Percentiles rank a stretch among this genome's conserved stretches.
phyloP scores from a whole-genome alignment of 2,329 filamentous ascomycete genomes.

The Trichoderma oligosporum region DNA sequence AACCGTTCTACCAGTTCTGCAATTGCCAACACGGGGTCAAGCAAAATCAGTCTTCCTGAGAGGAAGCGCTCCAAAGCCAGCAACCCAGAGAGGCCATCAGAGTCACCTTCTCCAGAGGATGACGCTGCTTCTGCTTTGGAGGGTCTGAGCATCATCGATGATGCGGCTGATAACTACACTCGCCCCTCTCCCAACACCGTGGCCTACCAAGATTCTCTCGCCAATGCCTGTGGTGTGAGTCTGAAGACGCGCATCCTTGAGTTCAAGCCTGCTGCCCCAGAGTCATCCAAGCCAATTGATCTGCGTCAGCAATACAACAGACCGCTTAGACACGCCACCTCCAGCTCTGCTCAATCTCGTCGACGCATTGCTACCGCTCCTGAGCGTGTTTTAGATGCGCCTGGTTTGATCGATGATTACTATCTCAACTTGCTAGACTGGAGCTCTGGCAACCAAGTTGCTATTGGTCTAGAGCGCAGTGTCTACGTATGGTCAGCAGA shows the following conservation, averaged over 20 bases:
- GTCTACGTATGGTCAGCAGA: slow-evolving; percentile 99
- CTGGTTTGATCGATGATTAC: slow-evolving; percentile 95
- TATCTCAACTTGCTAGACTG: slow-evolving; percentile 98
- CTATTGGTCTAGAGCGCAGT: slow-evolving; percentile 92
- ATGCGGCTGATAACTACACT: slow-evolving; percentile 64
- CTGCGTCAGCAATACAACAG: slow-evolving; percentile 97
- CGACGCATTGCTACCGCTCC: slow-evolving; percentile 91
- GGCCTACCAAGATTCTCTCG: slow-evolving; percentile 88
- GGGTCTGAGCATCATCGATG: slow-evolving; percentile 68
- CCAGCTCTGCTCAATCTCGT: slow-evolving; percentile 78
- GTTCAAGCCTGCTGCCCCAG: slow-evolving; percentile 97
- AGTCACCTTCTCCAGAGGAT: slow-evolving; percentile 75
- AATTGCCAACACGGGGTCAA: slow-evolving; percentile 73
- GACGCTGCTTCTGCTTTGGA: slow-evolving; percentile 78
- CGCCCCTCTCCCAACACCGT: slow-evolving; percentile 82
- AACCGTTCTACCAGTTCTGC: slow-evolving; percentile 88
- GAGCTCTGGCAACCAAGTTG: slow-evolving; percentile 96
- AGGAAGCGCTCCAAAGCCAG: slow-evolving; percentile 62
- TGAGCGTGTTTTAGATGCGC: slow-evolving; percentile 92
- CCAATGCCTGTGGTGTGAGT: slow-evolving; percentile 85
- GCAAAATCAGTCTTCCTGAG: slow-evolving; percentile 73
- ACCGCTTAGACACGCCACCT: slow-evolving; percentile 73
- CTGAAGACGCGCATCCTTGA: slow-evolving; percentile 93
- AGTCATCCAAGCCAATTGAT: slow-evolving; percentile 97
- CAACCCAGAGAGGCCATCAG: slow-evolving; percentile 66